Percentiles rank a stretch among this genome's conserved stretches.
Conservation (phyloP, 2,329 filamentous ascomycete species). For the Neurospora sp. region DNA sequence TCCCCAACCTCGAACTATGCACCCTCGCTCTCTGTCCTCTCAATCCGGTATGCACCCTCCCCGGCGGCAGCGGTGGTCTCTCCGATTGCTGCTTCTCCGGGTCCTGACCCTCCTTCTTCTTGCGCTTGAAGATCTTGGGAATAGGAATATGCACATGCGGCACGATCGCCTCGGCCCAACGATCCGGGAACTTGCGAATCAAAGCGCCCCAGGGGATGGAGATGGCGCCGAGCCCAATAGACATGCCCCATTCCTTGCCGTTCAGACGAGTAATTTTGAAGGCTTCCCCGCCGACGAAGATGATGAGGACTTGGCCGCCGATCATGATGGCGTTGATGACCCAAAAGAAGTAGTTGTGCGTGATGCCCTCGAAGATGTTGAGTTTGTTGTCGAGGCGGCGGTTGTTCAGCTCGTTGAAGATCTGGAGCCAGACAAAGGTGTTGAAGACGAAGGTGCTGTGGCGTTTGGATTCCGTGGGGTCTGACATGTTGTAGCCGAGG, state of each 20-base stretch:
- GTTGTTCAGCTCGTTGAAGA: constrained; percentile 80
- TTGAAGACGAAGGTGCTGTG: constrained; percentile 63
- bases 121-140: constrained; percentile 5
- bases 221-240: constrained; percentile 63
- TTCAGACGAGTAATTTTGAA: constrained; percentile 58
- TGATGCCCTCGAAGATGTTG: constrained; percentile 79
- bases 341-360: constrained; percentile 73
- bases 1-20: background rate
- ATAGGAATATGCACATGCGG: constrained; percentile 8
- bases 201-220: constrained; percentile 66
- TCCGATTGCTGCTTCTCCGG: background rate
- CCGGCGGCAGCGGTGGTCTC: background rate
- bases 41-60: background rate
- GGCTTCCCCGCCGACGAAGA: constrained; percentile 69
- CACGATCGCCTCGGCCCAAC: constrained; percentile 23
- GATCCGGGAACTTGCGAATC: constrained; percentile 67
- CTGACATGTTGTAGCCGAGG: constrained; percentile 42
- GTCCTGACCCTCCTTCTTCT: background rate
- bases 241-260: constrained; percentile 72
- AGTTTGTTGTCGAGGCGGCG: constrained; percentile 77
- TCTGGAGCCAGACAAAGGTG: constrained; percentile 79
- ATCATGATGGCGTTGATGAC: constrained; percentile 74
- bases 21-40: background rate
- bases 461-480: constrained; percentile 35
- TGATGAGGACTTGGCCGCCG: constrained; percentile 73